Conservation (phyloP, 1,284 basidiomycete species). For the Boletellus deceptivus region DNA sequence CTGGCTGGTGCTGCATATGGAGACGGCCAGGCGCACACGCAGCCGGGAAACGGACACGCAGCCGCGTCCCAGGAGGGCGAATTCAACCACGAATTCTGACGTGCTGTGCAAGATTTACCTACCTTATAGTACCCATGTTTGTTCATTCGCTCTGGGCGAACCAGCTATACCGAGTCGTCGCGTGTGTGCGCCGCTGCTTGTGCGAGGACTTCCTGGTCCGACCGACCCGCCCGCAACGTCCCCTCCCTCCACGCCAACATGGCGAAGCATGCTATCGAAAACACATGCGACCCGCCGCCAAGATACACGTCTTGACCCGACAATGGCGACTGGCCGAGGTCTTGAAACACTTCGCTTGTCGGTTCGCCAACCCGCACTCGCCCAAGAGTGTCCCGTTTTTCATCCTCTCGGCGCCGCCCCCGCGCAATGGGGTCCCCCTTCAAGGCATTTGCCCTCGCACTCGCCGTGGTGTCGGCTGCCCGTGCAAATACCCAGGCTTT, state of each 20-base stretch:
- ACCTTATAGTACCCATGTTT: constrained; percentile 12
- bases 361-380: background rate
- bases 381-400: background rate
- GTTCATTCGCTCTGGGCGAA: background rate
- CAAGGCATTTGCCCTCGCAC: constrained; percentile 15
- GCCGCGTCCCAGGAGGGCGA: constrained; percentile 31
- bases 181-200: too few relatives aligned
- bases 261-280: too few relatives aligned
- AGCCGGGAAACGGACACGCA: constrained; percentile 19
- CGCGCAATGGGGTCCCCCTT: constrained; percentile 13
- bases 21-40: constrained; percentile 13
- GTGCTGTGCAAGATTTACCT: background rate
- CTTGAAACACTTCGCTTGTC: too few relatives aligned
- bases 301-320: too few relatives aligned
- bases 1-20: constrained; percentile 65
- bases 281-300: too few relatives aligned
- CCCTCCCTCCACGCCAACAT: too few relatives aligned
- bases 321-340: too few relatives aligned
- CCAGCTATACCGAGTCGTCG: constrained; percentile 1
- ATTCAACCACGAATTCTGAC: constrained; percentile 49
- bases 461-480: constrained; percentile 6
- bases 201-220: too few relatives aligned
- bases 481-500: constrained; percentile 43
- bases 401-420: background rate
- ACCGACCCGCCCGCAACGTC: too few relatives aligned